Percentiles rank a stretch among this genome's conserved stretches.
phyloP scores from a whole-genome alignment of 2,329 filamentous ascomycete species.

The Exserohilum turcica region DNA sequence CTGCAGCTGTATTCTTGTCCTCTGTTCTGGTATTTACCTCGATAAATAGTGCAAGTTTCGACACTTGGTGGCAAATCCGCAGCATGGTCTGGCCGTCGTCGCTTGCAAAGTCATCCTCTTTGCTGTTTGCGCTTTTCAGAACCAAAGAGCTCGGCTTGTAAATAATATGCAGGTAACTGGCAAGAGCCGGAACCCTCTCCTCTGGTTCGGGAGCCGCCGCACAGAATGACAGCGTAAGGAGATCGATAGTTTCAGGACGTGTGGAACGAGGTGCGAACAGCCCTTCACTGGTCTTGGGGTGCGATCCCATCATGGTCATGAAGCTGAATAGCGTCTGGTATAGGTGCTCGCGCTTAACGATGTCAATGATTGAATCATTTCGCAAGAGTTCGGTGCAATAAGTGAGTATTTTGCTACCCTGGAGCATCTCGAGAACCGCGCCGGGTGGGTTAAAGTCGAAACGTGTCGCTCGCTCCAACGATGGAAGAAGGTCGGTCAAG shows the following conservation, averaged over 20 bases:
- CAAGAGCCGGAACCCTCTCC: slow-evolving; percentile 31
- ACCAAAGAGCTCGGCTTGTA: slow-evolving; percentile 28
- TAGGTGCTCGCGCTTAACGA: slow-evolving; percentile 38
- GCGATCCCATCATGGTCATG: slow-evolving; percentile 42
- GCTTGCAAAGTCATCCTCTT: slow-evolving; percentile 26
- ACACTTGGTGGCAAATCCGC: slow-evolving; percentile 42
- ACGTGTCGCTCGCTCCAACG: slow-evolving; percentile 16
- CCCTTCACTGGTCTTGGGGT: slow-evolving; percentile 32
- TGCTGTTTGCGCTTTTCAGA: slow-evolving; percentile 22
- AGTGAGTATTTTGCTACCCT: slow-evolving; percentile 45
- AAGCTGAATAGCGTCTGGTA: slow-evolving; percentile 52
- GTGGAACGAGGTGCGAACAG: slow-evolving; percentile 44
- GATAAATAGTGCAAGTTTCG: slow-evolving; percentile 33
- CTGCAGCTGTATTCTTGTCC: not conserved
- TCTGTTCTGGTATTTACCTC: slow-evolving; percentile 2
- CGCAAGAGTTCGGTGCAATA: slow-evolving; percentile 48
- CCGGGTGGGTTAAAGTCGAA: slow-evolving; percentile 42
- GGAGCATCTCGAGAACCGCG: slow-evolving; percentile 42
- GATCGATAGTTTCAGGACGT: slow-evolving; percentile 43
- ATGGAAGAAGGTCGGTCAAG: slow-evolving; percentile 35
- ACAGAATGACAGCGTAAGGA: slow-evolving; percentile 45
- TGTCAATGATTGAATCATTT: slow-evolving; percentile 51
- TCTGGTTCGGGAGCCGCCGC: not conserved
- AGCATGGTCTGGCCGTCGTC: slow-evolving; percentile 39
- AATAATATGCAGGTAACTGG: slow-evolving; percentile 33